Evolutionary conservation across 2,329 filamentous ascomycete species (phyloP).

Genomic region (Neonectria ditissima): DNA sequence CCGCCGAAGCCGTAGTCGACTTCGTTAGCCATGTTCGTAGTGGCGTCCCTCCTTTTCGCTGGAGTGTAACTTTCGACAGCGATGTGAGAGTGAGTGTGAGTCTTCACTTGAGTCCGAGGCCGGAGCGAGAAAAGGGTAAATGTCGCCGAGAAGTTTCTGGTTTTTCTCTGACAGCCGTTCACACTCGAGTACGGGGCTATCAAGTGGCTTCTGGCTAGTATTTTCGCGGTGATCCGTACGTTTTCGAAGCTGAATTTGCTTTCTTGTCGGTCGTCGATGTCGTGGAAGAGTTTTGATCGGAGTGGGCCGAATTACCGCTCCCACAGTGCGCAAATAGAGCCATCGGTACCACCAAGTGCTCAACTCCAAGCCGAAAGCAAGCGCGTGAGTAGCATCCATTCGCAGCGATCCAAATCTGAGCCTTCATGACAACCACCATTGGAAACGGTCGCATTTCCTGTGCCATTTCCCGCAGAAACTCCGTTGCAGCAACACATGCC

Average conservation of each 20-base stretch:
- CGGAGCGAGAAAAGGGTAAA: not conserved
- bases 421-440: not conserved
- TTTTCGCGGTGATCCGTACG: conserved; percentile 14
- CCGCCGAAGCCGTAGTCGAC: conserved; percentile 55
- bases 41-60: not conserved
- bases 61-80: not conserved
- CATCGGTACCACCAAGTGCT: not conserved
- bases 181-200: not conserved
- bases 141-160: not conserved
- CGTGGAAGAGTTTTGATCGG: conserved; percentile 45
- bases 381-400: not conserved
- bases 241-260: conserved; percentile 8
- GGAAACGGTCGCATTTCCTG: not conserved
- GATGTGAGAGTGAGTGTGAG: not conserved
- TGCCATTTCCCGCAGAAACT: not conserved
- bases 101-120: conserved; percentile 8
- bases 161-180: not conserved
- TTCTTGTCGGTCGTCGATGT: conserved; percentile 29
- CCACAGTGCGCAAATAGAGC: conserved; percentile 42
- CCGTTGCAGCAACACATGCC: not conserved
- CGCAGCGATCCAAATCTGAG: conserved; percentile 2
- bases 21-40: conserved; percentile 48
- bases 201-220: not conserved
- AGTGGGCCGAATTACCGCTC: conserved; percentile 44
- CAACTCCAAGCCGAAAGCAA: not conserved